Evolutionary conservation across 306 rosid genomes (phyloP), one percentile per base, ranked within the genome.

Genomic region (Malus sieversii): DNA sequence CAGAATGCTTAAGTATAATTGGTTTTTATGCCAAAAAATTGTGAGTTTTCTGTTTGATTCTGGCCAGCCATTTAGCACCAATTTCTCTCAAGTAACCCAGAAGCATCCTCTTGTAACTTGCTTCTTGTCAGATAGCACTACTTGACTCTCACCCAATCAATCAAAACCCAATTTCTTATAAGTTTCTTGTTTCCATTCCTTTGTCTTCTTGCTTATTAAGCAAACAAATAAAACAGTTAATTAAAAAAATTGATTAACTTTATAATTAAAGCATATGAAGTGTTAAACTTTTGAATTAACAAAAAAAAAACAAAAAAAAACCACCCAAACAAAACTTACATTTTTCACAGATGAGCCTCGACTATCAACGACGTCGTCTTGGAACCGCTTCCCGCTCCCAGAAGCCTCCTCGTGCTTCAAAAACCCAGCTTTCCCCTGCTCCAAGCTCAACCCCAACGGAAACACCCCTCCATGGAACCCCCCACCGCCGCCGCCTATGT

Each of bases 361-460:
- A 71, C 78, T 76, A 75, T 88, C 95, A 66, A 87, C 85, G 64
- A 87, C 63, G 74, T 91, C 96, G 12, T 89, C 89, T 20, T 89
- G 96, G 85, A 88, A 94, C 33, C 91, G 88, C 71, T 91, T 92
- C 13, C 88, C 92, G 72, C 92, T 95, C 8, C 93, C 96, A 20
- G 99, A 95, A 79, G 97, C 89, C 29, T 95, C 98, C 46, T 95
- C 98, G 22, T 95, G 86, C 74, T 88, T 89, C 73, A 92, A 62
- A 77, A 89, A 92, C 62, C 86, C 87, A 42, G 86, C 81, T 77
- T 92, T 89, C 8, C 96, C 93, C 58, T 92, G 99, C 75, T 95
- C 97, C 84, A 95, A 70, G 81, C 99, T 95, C 85, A 95, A 75
- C 35, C 97, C 99, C 16, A 95, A 68, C 53, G 93, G 97, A 53